phyloP scores from a whole-genome alignment of 1,284 basidiomycete genomes.

The Ceratobasidium sp. region DNA sequence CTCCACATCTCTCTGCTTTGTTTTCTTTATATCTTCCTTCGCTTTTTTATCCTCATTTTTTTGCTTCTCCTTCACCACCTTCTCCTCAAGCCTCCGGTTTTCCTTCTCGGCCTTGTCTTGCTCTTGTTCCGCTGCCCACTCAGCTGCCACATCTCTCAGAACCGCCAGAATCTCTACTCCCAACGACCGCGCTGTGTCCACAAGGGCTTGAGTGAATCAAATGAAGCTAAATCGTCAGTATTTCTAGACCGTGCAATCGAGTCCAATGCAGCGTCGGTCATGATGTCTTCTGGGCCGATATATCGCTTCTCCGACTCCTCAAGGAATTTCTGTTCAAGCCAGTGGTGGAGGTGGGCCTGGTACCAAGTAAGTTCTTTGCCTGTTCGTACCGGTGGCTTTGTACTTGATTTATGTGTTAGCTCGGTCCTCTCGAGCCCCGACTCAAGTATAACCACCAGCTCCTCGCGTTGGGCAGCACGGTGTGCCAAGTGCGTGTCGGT shows the following conservation, averaged over 20 bases:
- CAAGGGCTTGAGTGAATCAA: background rate
- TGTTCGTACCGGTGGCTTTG: background rate
- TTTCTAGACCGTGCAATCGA: background rate
- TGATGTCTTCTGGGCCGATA: background rate
- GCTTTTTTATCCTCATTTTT: background rate
- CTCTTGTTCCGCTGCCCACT: background rate
- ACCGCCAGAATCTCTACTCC: background rate
- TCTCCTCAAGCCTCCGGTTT: background rate
- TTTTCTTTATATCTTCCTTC: background rate
- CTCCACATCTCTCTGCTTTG: background rate
- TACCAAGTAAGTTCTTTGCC: background rate
- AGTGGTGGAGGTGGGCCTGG: background rate
- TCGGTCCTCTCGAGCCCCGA: background rate
- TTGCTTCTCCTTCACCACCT: background rate
- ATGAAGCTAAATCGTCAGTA: background rate
- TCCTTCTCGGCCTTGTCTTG: background rate
- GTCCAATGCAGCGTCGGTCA: background rate
- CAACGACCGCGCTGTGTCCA: constrained; percentile 2
- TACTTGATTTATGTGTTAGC: background rate
- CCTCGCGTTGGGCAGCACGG: background rate
- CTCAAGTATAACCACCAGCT: background rate
- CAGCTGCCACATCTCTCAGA: background rate
- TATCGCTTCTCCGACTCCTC: constrained; percentile 13
- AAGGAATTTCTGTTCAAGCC: background rate
- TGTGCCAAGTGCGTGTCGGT: background rate